These are phyloP conservation scores for Sanghuangporus weigelae DNA, from an alignment of 1,284 basidiomycete genomes.

Conservation along the genomic window DNA sequence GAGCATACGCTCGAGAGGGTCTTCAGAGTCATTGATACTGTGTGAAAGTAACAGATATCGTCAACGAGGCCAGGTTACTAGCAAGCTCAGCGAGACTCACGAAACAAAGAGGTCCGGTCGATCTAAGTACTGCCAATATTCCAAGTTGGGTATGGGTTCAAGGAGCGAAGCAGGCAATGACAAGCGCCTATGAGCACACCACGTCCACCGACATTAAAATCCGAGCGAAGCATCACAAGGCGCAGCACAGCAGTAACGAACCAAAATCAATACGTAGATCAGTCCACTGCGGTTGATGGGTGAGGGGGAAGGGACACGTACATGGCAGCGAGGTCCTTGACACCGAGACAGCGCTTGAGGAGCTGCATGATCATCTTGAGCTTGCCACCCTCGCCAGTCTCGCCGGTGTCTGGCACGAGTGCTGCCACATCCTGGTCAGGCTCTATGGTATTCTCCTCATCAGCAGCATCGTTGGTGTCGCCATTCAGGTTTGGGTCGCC, in stretches of 20 bases:
- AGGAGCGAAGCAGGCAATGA: conserved; percentile 86
- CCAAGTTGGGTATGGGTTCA: conserved; percentile 90
- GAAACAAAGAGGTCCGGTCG: conserved; percentile 89
- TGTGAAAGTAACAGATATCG: neutral
- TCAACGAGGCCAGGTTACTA: neutral
- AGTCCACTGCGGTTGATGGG: neutral
- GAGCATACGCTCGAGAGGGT: conserved; percentile 90
- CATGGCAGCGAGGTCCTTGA: conserved; percentile 91
- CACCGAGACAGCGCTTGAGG: conserved; percentile 81
- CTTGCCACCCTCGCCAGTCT: conserved; percentile 80
- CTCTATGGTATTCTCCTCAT: neutral
- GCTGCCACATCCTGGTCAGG: conserved; percentile 47
- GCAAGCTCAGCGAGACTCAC: conserved; percentile 41
- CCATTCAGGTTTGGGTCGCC: neutral
- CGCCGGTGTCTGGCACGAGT: conserved; percentile 69
- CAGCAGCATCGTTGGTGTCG: neutral
- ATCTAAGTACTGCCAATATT: conserved; percentile 95
- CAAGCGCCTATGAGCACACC: conserved; percentile 54
- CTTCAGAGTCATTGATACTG: conserved; percentile 85
- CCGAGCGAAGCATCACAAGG: too few relatives aligned
- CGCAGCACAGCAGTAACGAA: too few relatives aligned
- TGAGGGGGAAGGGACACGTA: conserved; percentile 34
- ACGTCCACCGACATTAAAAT: too few relatives aligned
- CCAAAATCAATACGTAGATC: too few relatives aligned
- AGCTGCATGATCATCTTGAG: conserved; percentile 87